Conservation (phyloP, 2,329 filamentous ascomycete species). For the Ophiostoma ulmi region DNA sequence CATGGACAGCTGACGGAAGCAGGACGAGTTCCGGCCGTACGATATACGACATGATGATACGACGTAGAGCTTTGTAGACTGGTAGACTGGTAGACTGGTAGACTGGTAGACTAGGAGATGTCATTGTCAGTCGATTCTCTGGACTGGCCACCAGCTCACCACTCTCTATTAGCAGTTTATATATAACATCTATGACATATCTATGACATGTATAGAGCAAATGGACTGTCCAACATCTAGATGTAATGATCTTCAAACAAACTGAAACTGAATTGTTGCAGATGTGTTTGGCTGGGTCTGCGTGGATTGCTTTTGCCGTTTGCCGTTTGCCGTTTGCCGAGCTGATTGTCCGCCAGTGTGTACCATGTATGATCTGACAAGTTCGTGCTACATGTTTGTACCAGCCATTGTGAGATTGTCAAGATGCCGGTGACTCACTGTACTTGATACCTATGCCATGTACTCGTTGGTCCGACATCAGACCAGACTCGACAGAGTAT, state of each 20-base stretch:
- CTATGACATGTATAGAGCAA: too few species aligned
- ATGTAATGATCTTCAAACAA: neutral
- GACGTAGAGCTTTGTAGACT: neutral
- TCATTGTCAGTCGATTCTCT: neutral
- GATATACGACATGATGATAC: neutral
- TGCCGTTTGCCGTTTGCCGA: neutral
- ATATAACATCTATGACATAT: neutral
- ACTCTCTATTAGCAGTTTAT: neutral
- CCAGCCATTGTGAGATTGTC: neutral
- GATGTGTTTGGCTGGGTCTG: constrained; percentile 7
- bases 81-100: neutral
- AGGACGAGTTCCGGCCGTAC: constrained; percentile 13
- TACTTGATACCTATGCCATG: neutral
- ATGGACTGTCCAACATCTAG: neutral
- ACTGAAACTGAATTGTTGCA: constrained; percentile 1
- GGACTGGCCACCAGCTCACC: neutral
- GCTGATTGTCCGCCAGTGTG: neutral
- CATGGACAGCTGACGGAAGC: constrained; percentile 8
- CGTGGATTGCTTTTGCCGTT: neutral
- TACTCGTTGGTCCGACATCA: neutral
- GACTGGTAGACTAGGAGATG: neutral
- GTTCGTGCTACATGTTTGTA: neutral
- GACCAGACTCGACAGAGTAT: neutral
- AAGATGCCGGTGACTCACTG: neutral
- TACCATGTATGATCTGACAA: neutral